Base-by-base conservation (phyloP, 1,139 yeast genomes). In the Geotrichum aggregatum region DNA sequence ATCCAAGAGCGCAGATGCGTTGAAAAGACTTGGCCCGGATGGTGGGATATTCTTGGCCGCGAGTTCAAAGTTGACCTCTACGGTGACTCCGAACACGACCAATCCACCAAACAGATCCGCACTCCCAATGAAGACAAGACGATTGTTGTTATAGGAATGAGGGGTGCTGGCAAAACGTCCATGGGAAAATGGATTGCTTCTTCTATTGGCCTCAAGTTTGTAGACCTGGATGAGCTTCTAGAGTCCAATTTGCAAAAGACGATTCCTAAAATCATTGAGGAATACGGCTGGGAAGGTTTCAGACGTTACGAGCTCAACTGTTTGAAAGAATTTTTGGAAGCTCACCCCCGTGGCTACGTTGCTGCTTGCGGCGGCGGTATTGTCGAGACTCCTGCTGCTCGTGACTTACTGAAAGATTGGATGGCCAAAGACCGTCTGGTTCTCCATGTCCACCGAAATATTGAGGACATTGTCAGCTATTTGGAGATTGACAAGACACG, bases 21-120 rank as follows among this genome's bases (percentile, higher is more conserved):
- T 2, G 95, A 94, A 55, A 92, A 92, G 73, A 92, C 99, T 0
- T 92, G 99, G 99, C 99, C 99, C 18, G 98, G 98, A 43, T 92
- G 98, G 98, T 92, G 98, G 98, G 99, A 92, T 70, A 78, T 84
- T 47, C 75, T 92, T 58, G 88, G 83, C 64, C 79, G 85, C 53
- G 72, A 76, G 55, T 81, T 92, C 64, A 79, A 82, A 30, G 84
- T 80, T 35, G 67, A 69, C 14, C 69, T 92, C 44, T 84, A 81
- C 61, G 98, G 98, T 22, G 76, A 52, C 14, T 42, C 43, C 24
- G 52, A 50, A 24, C 48, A 41, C 22, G 44, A 44, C 3, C 33
- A 39, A 3, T 31, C 30, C 13, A 24, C 38, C 14, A 41, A 43
- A 18, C n/a, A 33, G 21, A 16, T 22, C 24, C 44, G 49, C 49